Base-by-base conservation (phyloP, 1,284 basidiomycete species). In the Ustilago hordei region DNA sequence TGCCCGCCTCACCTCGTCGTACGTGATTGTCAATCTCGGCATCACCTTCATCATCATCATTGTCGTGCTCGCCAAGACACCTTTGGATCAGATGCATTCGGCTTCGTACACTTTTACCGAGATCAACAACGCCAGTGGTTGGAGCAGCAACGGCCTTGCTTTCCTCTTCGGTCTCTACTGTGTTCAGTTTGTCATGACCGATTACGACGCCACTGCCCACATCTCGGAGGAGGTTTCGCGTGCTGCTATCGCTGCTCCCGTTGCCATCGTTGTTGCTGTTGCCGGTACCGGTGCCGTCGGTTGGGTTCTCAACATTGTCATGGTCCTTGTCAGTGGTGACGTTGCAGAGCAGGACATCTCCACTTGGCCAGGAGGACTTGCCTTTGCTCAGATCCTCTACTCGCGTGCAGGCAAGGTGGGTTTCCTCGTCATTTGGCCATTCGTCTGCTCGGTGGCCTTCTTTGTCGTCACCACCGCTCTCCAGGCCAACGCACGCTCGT, bases 211-310 rank as follows among this genome's bases (percentile, higher is more conserved):
- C 2, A 87, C 89, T 6, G 94, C 94, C 2, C 95, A 97, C 86
- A 96, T 97, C 74, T 93, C 92, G 6, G 95, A 97, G 84, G 95
- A 97, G 87, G 93, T 97, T 39, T 91, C 91, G 81, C 90, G 93
- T 57, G 95, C 95, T 9, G 93, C 94, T 3, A 93, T 94, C 80
- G 92, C 94, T 63, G 93, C 87, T 2, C 87, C 87, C 12, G 87
- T 91, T 50, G 93, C 93, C 11, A 95, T 95, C 83, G 91, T 95
- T 84, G 92, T 95, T 58, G 95, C 95, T 62, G 94, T 95, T 36
- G 88, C 60, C 11, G 81, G 79, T 48, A 84, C 81, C 17, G 79
- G 83, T 48, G 59, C 81, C 28, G 50, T 82, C 56, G 82, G 81
- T 50, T 83, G 83, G 82, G 55, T 87, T 50, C 84, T 85, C 78